phyloP scores from a whole-genome alignment of 2,329 filamentous ascomycete genomes.

The Zarea fungicola region DNA sequence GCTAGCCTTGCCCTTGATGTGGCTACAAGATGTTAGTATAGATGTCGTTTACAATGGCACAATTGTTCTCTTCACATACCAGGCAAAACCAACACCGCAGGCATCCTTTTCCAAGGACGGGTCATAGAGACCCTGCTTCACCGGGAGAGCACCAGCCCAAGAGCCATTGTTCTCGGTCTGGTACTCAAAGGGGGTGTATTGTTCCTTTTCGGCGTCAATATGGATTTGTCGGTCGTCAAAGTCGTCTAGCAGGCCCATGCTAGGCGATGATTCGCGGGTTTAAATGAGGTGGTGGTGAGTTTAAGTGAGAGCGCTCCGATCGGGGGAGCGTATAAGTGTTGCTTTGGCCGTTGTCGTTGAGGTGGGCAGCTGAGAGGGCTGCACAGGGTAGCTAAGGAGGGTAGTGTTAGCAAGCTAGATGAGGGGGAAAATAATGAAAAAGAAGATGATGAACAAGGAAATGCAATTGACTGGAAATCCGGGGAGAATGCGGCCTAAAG shows the following conservation, averaged over 20 bases:
- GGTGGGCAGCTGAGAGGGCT: conserved; percentile 6
- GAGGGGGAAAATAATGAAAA: neutral
- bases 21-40: conserved; percentile 44
- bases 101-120: conserved; percentile 97
- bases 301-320: neutral
- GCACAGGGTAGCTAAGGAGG: neutral
- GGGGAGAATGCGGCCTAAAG: too few relatives aligned
- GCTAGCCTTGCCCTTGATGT: conserved; percentile 95
- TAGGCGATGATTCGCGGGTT: conserved; percentile 48
- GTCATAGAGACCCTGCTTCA: conserved; percentile 98
- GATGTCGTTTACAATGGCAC: neutral
- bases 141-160: conserved; percentile 90
- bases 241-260: conserved; percentile 61
- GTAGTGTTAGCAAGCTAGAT: neutral
- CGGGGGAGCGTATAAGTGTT: neutral
- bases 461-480: too few relatives aligned
- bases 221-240: conserved; percentile 65
- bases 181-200: conserved; percentile 74
- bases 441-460: neutral
- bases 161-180: conserved; percentile 78
- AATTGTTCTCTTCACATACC: conserved; percentile 52
- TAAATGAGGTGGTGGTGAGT: neutral
- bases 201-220: conserved; percentile 53
- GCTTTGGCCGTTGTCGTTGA: conserved; percentile 1
- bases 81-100: conserved; percentile 98